A percentile compares a stretch with the other conserved stretches of the same genome.
Evolutionary conservation across 2,329 filamentous ascomycete genomes (phyloP).

Genomic region (Ceratocystis smalleyi): DNA sequence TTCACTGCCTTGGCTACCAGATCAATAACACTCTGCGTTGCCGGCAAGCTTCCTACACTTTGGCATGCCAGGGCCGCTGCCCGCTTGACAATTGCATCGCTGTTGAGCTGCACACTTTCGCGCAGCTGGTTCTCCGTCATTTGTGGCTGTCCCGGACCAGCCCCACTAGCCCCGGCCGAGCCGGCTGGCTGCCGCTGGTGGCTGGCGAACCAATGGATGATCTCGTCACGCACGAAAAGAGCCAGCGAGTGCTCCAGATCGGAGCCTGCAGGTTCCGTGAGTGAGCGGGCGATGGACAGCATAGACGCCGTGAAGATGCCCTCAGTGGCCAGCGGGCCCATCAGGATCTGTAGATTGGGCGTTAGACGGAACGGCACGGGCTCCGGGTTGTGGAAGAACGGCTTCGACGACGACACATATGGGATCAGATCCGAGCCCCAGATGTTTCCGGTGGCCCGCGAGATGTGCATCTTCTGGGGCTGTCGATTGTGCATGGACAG

Average conservation of each 20-base stretch:
- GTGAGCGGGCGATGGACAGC: conserved; percentile 88
- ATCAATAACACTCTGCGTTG: conserved; percentile 95
- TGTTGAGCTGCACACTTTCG: conserved; percentile 71
- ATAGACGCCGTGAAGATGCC: conserved; percentile 90
- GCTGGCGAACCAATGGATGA: conserved; percentile 90
- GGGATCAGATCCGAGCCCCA: conserved; percentile 94
- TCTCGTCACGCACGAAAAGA: conserved; percentile 92
- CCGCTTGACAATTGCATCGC: conserved; percentile 80
- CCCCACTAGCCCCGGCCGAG: not conserved
- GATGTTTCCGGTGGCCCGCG: conserved; percentile 73
- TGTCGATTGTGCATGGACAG: conserved; percentile 95
- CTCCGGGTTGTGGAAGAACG: conserved; percentile 88
- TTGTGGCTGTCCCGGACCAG: conserved; percentile 26
- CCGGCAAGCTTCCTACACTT: conserved; percentile 67
- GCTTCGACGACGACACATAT: conserved; percentile 67
- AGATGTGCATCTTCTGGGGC: conserved; percentile 88
- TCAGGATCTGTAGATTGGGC: conserved; percentile 85
- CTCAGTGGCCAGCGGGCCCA: conserved; percentile 90
- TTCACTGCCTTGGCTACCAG: conserved; percentile 84
- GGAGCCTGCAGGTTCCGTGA: conserved; percentile 64
- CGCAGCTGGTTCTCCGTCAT: conserved; percentile 49
- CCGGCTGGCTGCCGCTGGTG: conserved; percentile 40
- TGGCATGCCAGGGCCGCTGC: conserved; percentile 69
- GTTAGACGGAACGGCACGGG: conserved; percentile 94
- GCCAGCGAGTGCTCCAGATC: conserved; percentile 92